phyloP scores from a whole-genome alignment of 176 grass and related monocot species.

The Panicum miliaceum region DNA sequence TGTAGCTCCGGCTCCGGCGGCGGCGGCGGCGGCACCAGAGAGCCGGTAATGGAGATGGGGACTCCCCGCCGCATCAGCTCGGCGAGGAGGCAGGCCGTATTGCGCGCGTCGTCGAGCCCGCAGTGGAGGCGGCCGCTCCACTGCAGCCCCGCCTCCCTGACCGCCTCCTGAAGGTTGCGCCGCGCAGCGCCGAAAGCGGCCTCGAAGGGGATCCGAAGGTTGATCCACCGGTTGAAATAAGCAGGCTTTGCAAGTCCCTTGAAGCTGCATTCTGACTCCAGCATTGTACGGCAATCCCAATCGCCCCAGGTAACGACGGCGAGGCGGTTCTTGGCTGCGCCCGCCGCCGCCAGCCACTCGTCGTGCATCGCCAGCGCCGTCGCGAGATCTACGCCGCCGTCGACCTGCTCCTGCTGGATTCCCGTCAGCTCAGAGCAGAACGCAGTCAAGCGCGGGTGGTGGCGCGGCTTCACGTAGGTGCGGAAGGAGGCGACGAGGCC shows the following conservation, averaged over 20 bases:
- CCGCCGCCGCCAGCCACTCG: conserved; percentile 46
- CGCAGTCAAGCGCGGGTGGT: conserved; percentile 55
- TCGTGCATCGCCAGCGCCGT: conserved; percentile 66
- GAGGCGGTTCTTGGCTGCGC: not conserved
- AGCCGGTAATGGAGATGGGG: conserved; percentile 54
- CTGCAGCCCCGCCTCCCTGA: conserved; percentile 43
- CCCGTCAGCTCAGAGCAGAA: conserved; percentile 72
- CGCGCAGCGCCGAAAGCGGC: conserved; percentile 22
- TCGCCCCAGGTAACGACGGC: conserved; percentile 67
- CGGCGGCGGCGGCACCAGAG: not conserved
- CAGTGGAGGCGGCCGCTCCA: conserved; percentile 65
- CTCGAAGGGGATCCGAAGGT: conserved; percentile 59
- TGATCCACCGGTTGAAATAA: conserved; percentile 72
- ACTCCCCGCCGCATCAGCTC: conserved; percentile 48
- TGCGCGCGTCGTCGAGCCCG: conserved; percentile 65
- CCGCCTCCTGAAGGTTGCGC: conserved; percentile 37
- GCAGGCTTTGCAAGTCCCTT: conserved; percentile 52
- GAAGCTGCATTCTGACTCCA: conserved; percentile 56
- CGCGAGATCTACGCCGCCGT: conserved; percentile 52
- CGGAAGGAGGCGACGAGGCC: conserved; percentile 56
- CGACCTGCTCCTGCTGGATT: conserved; percentile 59
- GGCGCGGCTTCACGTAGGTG: conserved; percentile 59
- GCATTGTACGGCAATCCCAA: conserved; percentile 64
- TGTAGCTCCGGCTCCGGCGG: not conserved
- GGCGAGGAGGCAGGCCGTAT: conserved; percentile 54